Conservation (phyloP, 768 basidiomycete genomes). For the Leucocoprinus birnbaumii region DNA sequence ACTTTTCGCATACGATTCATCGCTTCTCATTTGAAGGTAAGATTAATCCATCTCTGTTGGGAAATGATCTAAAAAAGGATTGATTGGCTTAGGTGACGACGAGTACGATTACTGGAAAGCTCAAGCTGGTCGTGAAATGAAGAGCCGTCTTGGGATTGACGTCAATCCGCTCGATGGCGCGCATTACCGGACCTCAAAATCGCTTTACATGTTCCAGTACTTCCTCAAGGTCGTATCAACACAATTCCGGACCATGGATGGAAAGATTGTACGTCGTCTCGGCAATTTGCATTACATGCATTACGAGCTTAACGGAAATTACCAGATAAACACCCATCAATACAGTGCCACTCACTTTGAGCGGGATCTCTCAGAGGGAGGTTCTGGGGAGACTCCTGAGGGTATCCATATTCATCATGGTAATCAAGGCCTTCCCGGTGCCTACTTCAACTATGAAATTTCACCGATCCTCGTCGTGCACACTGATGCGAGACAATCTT, state of each 20-base stretch:
- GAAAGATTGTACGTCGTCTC: conserved; percentile 47
- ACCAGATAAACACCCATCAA: conserved; percentile 83
- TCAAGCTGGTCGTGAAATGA: conserved; percentile 57
- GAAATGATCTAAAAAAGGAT: not conserved
- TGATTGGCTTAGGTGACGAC: conserved; percentile 52
- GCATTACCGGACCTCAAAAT: conserved; percentile 61
- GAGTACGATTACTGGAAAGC: conserved; percentile 74
- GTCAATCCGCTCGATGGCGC: conserved; percentile 76
- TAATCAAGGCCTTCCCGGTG: conserved; percentile 73
- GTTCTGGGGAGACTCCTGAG: conserved; percentile 50
- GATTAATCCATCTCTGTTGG: conserved; percentile 4
- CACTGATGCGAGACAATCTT: conserved; percentile 86
- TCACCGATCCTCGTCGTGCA: conserved; percentile 95
- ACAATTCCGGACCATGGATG: conserved; percentile 82
- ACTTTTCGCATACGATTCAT: conserved; percentile 90
- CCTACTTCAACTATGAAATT: conserved; percentile 94
- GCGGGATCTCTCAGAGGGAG: conserved; percentile 75
- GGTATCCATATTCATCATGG: conserved; percentile 78
- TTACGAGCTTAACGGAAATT: not conserved
- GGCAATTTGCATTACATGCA: not conserved
- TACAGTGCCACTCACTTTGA: conserved; percentile 97
- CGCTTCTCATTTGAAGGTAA: conserved; percentile 70
- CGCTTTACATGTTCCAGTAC: conserved; percentile 97
- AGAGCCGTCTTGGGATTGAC: conserved; percentile 67
- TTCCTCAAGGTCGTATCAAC: conserved; percentile 99